Percentiles rank a stretch among this genome's conserved stretches.
Evolutionary conservation across 331 rosid species (phyloP).

Genomic region (Stylosanthes scabra): DNA sequence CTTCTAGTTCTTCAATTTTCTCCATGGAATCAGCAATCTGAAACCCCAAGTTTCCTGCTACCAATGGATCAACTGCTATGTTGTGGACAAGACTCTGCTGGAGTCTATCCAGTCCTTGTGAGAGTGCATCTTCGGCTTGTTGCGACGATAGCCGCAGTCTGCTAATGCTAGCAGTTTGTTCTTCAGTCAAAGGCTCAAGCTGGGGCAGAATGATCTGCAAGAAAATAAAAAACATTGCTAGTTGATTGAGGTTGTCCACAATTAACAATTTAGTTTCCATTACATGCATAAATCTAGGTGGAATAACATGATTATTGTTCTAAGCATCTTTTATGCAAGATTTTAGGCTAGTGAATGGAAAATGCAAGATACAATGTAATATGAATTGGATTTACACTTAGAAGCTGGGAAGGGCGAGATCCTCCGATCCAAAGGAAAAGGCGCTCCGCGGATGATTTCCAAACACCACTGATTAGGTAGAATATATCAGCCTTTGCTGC

Average conservation of each 20-base stretch:
- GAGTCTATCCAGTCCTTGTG: conserved; percentile 86
- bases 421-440: conserved; percentile 97
- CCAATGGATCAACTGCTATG: conserved; percentile 56
- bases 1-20: conserved; percentile 75
- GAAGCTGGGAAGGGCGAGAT: conserved; percentile 93
- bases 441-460: conserved; percentile 89
- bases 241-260: conserved; percentile 2
- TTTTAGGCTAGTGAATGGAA: too few relatives aligned
- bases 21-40: conserved; percentile 64
- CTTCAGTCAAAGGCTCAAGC: conserved; percentile 68
- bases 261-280: background rate
- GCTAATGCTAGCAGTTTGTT: conserved; percentile 47
- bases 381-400: conserved; percentile 54
- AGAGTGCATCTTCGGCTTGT: conserved; percentile 94
- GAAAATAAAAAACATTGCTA: background rate
- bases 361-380: too few relatives aligned
- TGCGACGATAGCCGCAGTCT: conserved; percentile 69
- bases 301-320: conserved; percentile 5
- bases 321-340: background rate
- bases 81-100: conserved; percentile 67
- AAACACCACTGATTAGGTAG: conserved; percentile 81
- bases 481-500: conserved; percentile 87
- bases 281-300: too few relatives aligned
- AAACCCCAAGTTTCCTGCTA: conserved; percentile 49
- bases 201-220: conserved; percentile 66